Base-by-base conservation (phyloP, 257 asterid genomes). In the Solanum habrochaites region DNA sequence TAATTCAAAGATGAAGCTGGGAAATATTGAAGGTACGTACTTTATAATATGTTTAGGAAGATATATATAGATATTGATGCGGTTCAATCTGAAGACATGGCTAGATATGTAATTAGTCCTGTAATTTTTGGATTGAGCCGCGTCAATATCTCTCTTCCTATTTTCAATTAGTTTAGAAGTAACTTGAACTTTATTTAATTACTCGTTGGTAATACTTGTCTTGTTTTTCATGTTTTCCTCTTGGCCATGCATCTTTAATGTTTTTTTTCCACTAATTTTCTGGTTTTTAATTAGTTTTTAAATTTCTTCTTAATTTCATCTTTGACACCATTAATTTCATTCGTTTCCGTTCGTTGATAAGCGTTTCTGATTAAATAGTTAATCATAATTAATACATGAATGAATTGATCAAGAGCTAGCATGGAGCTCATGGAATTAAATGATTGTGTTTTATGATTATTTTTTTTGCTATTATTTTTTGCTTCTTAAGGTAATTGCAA, bases 91-190 rank as follows among this genome's bases (percentile, higher is more conserved):
- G 43, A 84, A 84, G 42, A 64, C 40, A 5, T 84, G 86, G 42
- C 20, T 84, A 37, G 1, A 6, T 25, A 27, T 29, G 5, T 47
- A 5, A 37, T 62, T 62, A 64, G 40, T 31, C 78, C 25, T 40
- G 29, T 62, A 27, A 62, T 42, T 84, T 84, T 84, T 69, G 7
- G 75, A 84, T 84, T 84, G 86, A 84, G 75, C 75, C 86, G 86
- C 43, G 60, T 40, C 80, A 84, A 66, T 84, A 84, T 84, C 86
- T 66, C 42, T 84, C 86, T 83, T 35, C 52, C 35, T 43, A 77
- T 47, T 27, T 78, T 25, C 18, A 47, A 3, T 45, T 25, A 25
- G 40, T 4, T 43, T 8, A 15, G 5, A 27, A 45, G 40, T 80
- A 8, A 47, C n/a, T 80, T 27, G 11, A 74, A 6, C 56, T 74